Percentiles rank a stretch among this genome's conserved stretches.
Conservation (phyloP, 257 asterid genomes). For the Buddleja alternifolia region DNA sequence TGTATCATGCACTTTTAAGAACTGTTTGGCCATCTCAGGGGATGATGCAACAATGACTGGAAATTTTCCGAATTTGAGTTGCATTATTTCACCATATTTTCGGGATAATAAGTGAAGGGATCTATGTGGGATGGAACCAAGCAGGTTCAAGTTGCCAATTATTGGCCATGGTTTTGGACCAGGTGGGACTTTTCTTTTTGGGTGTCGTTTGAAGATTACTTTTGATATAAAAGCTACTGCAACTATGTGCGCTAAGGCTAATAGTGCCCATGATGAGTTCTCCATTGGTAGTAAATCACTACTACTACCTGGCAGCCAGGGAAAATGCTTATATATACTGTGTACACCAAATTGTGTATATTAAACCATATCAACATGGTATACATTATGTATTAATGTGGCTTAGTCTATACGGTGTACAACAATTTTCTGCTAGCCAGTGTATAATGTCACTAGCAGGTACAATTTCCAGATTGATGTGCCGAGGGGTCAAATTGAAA, state of each 20-base stretch:
- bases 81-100: conserved; percentile 50
- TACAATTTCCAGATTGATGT: too few species aligned
- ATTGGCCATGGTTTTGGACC: conserved; percentile 54
- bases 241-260: conserved; percentile 16
- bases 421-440: too few species aligned
- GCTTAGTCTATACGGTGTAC: too few species aligned
- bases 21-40: conserved; percentile 50
- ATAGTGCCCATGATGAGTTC: too few species aligned
- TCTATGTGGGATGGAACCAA: conserved; percentile 44
- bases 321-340: too few species aligned
- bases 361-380: too few species aligned
- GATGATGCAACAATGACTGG: conserved; percentile 48
- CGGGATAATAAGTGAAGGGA: too few species aligned
- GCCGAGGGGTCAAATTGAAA: too few species aligned
- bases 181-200: conserved; percentile 28
- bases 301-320: too few species aligned
- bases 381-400: too few species aligned
- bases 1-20: conserved; percentile 39
- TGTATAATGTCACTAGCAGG: too few species aligned
- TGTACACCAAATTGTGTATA: too few species aligned
- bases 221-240: conserved; percentile 26
- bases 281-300: conserved; percentile 5
- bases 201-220: neutral
- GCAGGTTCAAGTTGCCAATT: conserved; percentile 47
- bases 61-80: conserved; percentile 37